Base-by-base conservation (phyloP, 768 basidiomycete genomes). In the Hygrocybe coccinea region DNA sequence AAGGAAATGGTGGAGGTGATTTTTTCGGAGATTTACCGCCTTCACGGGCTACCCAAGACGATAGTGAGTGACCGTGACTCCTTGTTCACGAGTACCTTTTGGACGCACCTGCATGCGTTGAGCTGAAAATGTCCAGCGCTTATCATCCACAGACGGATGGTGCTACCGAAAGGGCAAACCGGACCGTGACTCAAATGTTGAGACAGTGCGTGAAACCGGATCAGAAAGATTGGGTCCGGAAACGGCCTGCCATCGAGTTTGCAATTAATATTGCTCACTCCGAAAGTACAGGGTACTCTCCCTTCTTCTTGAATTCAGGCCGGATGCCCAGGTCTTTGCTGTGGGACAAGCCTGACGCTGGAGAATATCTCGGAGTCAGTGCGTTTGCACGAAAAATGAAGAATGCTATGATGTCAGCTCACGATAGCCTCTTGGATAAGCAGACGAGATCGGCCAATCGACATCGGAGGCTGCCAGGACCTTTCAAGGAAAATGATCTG, bases 241-340 rank as follows among this genome's bases (percentile, higher is more conserved):
- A 57, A 39, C 38, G 73, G 24, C 65, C 70, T 3, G 64, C 7
- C 3, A 70, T 73, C 22, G 71, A 75, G 56, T 75, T 75, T 61
- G 58, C 74, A 0, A 64, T 76, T 15, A 76, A 76, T 49, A 55
- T 48, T 1, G 69, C 74, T 0, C 50, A 65, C 0, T 71, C 71
- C 0, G 68, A 70, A 9, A 63, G 62, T 0, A 76, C 74, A 2
- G 69, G 73, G 0, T 73, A 62, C 54, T 38, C 71, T 0, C 75
- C 73, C 1, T 77, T 76, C 61, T 67, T 66, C 24, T 60, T 63
- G 29, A 61, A 63, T 38, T 25, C 57, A 5, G 62, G 69, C 1
- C 45, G 61, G 3, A 58, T 63, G 2, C 69, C 69, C 1, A 50
- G 59, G 0, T 3, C 63, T 5, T 51, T 68, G 33, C 60, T 65